Evolutionary conservation across 768 basidiomycete species (phyloP).

Genomic region (Trametopsis cervina): DNA sequence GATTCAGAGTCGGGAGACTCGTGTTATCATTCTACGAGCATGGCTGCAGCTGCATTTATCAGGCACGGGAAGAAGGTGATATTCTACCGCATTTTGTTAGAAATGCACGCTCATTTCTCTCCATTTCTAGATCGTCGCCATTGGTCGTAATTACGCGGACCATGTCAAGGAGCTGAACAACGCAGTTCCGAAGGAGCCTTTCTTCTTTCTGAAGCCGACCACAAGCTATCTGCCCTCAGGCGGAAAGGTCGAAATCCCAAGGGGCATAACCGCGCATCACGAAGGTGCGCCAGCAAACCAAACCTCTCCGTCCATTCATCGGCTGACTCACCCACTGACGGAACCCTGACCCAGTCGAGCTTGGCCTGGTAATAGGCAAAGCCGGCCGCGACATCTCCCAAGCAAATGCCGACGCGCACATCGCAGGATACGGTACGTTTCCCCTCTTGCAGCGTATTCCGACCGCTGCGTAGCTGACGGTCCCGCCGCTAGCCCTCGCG

Average conservation of each 20-base stretch:
- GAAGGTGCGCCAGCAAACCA: conserved; percentile 52
- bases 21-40: no score
- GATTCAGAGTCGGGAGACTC: no score
- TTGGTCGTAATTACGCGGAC: conserved; percentile 89
- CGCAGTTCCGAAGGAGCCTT: conserved; percentile 84
- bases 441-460: background rate
- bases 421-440: conserved; percentile 84
- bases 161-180: conserved; percentile 93
- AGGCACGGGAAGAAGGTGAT: conserved; percentile 41
- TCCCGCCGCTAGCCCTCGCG: conserved; percentile 65
- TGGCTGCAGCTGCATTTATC: conserved; percentile 35
- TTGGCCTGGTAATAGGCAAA: conserved; percentile 94
- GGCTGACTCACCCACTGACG: background rate
- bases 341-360: conserved; percentile 60
- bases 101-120: background rate
- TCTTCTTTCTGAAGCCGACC: conserved; percentile 98
- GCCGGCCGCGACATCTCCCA: conserved; percentile 75
- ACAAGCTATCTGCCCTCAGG: conserved; percentile 76
- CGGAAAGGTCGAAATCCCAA: conserved; percentile 80
- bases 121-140: conserved; percentile 73
- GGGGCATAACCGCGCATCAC: conserved; percentile 78
- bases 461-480: conserved; percentile 2
- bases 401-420: conserved; percentile 62
- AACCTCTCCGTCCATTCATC: background rate
- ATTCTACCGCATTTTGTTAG: background rate